Percentiles rank a stretch among this genome's conserved stretches.
Evolutionary conservation across 2,329 filamentous ascomycete genomes (phyloP).

Genomic region (Aspergillus udagawae): DNA sequence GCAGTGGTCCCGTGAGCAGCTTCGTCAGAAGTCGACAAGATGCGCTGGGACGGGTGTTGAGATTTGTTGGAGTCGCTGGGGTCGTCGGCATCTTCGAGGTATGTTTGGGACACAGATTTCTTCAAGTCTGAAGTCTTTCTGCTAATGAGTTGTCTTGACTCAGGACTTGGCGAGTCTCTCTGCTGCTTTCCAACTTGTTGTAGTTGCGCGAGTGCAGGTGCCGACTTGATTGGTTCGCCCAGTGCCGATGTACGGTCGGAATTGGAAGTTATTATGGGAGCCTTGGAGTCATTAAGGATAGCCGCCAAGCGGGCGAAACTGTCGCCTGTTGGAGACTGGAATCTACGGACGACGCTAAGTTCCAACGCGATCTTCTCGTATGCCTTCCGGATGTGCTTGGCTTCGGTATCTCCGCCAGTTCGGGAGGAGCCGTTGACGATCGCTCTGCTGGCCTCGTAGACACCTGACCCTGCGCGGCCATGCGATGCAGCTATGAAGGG

Average conservation of each 20-base stretch:
- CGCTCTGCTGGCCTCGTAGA: conserved; percentile 27
- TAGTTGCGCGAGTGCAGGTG: conserved; percentile 29
- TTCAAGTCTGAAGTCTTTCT: conserved; percentile 20
- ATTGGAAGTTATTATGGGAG: neutral
- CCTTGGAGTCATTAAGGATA: conserved; percentile 21
- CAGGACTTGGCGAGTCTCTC: conserved; percentile 16
- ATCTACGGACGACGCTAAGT: conserved; percentile 43
- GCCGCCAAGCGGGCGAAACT: conserved; percentile 38
- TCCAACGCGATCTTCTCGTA: conserved; percentile 43
- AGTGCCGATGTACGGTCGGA: conserved; percentile 19
- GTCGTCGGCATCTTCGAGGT: conserved; percentile 32
- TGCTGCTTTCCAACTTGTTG: conserved; percentile 21
- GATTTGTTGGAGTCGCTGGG: conserved; percentile 11
- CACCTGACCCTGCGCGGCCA: conserved; percentile 24
- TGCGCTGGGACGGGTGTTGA: conserved; percentile 31
- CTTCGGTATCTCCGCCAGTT: conserved; percentile 31
- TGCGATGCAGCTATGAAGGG: conserved; percentile 27
- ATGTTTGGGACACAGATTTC: conserved; percentile 24
- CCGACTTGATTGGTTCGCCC: conserved; percentile 32
- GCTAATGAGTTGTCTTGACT: conserved; percentile 20
- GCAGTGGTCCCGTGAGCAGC: conserved; percentile 16
- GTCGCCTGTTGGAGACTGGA: conserved; percentile 42
- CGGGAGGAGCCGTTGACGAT: conserved; percentile 28
- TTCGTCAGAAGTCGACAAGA: conserved; percentile 34
- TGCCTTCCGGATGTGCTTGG: conserved; percentile 39